Base-by-base conservation (phyloP, 768 basidiomycete genomes). In the Suillus lakei region DNA sequence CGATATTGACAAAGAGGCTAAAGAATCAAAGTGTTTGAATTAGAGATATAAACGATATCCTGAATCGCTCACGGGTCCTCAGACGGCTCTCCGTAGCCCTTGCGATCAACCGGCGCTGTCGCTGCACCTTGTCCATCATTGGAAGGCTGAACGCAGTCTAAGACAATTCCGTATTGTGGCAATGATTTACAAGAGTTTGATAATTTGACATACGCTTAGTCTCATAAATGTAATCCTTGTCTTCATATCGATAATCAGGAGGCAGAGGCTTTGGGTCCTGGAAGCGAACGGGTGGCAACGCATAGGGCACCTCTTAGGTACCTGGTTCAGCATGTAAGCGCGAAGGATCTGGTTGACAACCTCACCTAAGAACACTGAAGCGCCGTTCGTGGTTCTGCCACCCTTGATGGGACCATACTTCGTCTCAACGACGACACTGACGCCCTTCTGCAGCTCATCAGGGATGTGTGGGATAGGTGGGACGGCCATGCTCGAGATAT, bases 1-100 rank as follows among this genome's bases (percentile, higher is more conserved):
- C 84, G 54, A 91, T 85, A 72, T 92, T 91, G 43, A 90, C 73
- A 71, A 89, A 91, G 16, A 91, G 75, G 1, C 90, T 91, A 39
- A 38, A 30, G 50, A 58, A 12, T 63, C 41, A 26, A 60, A 65
- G 46, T 4, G 30, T 34, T 62, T 8, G 12, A 41, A 38, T 30
- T n/a, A 21, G 3, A 5, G 8, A 2, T 10, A 9, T 23, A 23
- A 43, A 54, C 18, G 10, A 0, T 34, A 38, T 53, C 38, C 69
- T 32, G n/a, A 15, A n/a, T 32, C 12, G 66, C 83, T 68, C 70
- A 91, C 87, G 89, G 88, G 71, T 91, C 87, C 72, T 94, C 91
- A 0, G 88, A 86, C 1, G 91, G 89, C 67, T 84, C 69, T 60
- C 91, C 91, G 5, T 84, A 75, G 6, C 91, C 91, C 28, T 91